Conservation (phyloP, 805 yeast species). For the Metschnikowia lachancei region DNA sequence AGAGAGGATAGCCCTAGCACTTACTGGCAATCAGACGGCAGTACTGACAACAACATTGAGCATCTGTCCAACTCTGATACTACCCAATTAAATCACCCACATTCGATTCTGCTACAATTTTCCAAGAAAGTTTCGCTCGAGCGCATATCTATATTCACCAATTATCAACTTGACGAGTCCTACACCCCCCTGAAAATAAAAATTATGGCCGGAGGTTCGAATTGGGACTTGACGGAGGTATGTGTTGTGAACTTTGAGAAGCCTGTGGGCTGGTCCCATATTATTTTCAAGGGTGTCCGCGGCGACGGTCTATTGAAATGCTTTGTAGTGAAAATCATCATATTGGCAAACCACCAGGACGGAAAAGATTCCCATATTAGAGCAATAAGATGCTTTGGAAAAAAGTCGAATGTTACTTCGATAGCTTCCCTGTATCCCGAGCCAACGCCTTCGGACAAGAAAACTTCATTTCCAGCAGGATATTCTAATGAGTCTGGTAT, state of each 20-base stretch:
- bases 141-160: constrained; percentile 67
- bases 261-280: constrained; percentile 78
- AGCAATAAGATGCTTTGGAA: constrained; percentile 58
- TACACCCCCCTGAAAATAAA: constrained; percentile 79
- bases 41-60: constrained; percentile 30
- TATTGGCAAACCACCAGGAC: constrained; percentile 81
- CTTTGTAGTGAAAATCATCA: constrained; percentile 58
- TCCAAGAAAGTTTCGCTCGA: constrained; percentile 70
- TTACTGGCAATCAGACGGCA: constrained; percentile 95
- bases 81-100: constrained; percentile 64
- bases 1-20: constrained; percentile 68
- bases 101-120: constrained; percentile 73
- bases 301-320: constrained; percentile 61
- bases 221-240: constrained; percentile 74
- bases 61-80: constrained; percentile 26
- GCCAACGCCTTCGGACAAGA: not conserved
- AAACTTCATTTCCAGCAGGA: not conserved
- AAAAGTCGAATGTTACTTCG: constrained; percentile 22
- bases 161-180: constrained; percentile 76
- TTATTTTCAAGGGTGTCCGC: constrained; percentile 55
- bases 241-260: constrained; percentile 54
- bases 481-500: constrained; percentile 12
- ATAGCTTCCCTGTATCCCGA: constrained; percentile 8
- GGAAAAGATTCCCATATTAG: constrained; percentile 95
- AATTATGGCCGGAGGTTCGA: constrained; percentile 68